Evolutionary conservation across 805 yeast genomes (phyloP).

Genomic region (Saturnispora diversa): DNA sequence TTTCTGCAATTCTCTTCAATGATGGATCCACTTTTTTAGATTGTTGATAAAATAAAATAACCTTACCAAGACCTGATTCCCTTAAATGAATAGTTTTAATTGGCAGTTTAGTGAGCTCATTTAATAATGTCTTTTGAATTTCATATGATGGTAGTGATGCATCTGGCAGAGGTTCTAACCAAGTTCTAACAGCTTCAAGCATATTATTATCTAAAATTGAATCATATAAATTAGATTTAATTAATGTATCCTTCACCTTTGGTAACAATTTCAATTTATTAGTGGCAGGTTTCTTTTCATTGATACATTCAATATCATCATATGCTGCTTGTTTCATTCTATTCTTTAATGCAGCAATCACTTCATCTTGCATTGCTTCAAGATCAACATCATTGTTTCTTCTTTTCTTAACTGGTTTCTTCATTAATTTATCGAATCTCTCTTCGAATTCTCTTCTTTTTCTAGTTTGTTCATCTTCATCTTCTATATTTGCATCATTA

Average conservation of each 20-base stretch:
- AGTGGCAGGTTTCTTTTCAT: slow-evolving; percentile 61
- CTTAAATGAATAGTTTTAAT: slow-evolving; percentile 92
- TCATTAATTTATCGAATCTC: slow-evolving; percentile 68
- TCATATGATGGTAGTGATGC: slow-evolving; percentile 96
- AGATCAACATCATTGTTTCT: slow-evolving; percentile 85
- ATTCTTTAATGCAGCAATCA: slow-evolving; percentile 70
- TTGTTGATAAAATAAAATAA: slow-evolving; percentile 86
- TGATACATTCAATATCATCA: slow-evolving; percentile 51
- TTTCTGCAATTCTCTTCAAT: slow-evolving; percentile 83
- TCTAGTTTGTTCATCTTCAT: slow-evolving; percentile 31
- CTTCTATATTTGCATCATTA: slow-evolving; percentile 13
- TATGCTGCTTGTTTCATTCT: slow-evolving; percentile 86
- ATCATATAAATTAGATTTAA: slow-evolving; percentile 81
- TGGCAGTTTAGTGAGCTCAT: slow-evolving; percentile 68
- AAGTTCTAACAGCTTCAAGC: slow-evolving; percentile 85
- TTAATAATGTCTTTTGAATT: slow-evolving; percentile 81
- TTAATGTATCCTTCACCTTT: slow-evolving; percentile 65
- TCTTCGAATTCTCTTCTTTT: slow-evolving; percentile 76
- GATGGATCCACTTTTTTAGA: slow-evolving; percentile 81
- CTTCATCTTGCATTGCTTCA: slow-evolving; percentile 92
- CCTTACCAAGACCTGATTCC: slow-evolving; percentile 91
- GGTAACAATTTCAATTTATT: slow-evolving; percentile 73
- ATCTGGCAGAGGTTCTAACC: slow-evolving; percentile 98
- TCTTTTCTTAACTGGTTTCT: slow-evolving; percentile 44
- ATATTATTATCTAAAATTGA: slow-evolving; percentile 89